Evolutionary conservation across 1,139 yeast genomes (phyloP).

Genomic region (Candida tetrigidarum): DNA sequence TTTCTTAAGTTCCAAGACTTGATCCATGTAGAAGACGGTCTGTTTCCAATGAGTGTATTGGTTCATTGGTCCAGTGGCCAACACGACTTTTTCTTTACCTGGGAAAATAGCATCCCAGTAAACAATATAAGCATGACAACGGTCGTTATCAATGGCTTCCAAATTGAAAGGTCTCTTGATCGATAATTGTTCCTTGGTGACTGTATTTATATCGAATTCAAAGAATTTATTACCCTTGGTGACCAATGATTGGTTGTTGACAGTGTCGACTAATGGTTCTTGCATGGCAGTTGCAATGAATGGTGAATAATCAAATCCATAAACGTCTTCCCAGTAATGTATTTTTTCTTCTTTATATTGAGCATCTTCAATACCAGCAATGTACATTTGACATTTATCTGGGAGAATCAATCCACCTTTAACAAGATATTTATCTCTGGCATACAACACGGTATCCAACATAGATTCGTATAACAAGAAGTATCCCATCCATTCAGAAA

Average conservation of each 20-base stretch:
- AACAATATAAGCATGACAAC: constrained; percentile 85
- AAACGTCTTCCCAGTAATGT: constrained; percentile 95
- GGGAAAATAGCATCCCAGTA: constrained; percentile 96
- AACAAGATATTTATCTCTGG: constrained; percentile 89
- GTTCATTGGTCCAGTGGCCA: constrained; percentile 83
- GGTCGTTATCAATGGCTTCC: constrained; percentile 76
- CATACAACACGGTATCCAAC: constrained; percentile 95
- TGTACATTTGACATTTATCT: constrained; percentile 87
- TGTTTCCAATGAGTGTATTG: constrained; percentile 97
- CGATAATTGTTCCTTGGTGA: constrained; percentile 79
- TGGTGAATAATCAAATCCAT: constrained; percentile 91
- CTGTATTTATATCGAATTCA: constrained; percentile 89
- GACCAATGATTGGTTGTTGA: constrained; percentile 75
- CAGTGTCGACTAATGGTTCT: constrained; percentile 95
- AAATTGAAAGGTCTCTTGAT: constrained; percentile 71
- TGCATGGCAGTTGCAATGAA: constrained; percentile 76
- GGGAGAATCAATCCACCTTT: constrained; percentile 94
- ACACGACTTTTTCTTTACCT: constrained; percentile 62
- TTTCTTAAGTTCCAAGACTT: constrained; percentile 74
- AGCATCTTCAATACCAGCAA: constrained; percentile 95
- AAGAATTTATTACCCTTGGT: constrained; percentile 74
- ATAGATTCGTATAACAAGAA: constrained; percentile 94
- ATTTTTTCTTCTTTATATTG: constrained; percentile 93
- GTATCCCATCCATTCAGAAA: constrained; percentile 99
- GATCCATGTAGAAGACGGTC: constrained; percentile 88